Evolutionary conservation across 768 basidiomycete species (phyloP).

Genomic region (Punctularia strigosozonata): DNA sequence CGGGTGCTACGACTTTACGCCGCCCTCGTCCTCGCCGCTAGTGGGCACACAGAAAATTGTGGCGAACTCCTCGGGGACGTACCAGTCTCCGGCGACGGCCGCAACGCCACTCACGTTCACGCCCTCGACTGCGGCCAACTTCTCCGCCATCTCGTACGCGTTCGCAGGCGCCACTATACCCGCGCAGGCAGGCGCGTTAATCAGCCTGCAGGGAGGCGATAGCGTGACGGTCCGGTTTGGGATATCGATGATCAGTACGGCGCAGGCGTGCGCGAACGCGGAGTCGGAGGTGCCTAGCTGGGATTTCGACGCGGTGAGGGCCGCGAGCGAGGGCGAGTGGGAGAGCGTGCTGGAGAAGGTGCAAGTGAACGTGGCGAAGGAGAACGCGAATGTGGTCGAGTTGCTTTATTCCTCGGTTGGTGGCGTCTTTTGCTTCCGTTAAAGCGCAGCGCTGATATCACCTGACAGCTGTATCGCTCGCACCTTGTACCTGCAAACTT

Average conservation of each 20-base stretch:
- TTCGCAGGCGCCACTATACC: too few species aligned
- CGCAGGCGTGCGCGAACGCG: slow-evolving; percentile 15
- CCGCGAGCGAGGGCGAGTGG: slow-evolving; percentile 27
- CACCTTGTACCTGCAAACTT: slow-evolving; percentile 40
- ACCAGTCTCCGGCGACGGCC: slow-evolving; percentile 21
- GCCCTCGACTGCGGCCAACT: slow-evolving; percentile 1
- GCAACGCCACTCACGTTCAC: slow-evolving; percentile 24
- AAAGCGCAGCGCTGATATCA: too few species aligned
- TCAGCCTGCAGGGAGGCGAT: too few species aligned
- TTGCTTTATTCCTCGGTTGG: slow-evolving; percentile 37
- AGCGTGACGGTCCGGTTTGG: slow-evolving; percentile 15
- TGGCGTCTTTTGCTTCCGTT: background rate
- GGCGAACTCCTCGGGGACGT: slow-evolving; percentile 24
- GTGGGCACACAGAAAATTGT: slow-evolving; percentile 11
- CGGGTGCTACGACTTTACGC: slow-evolving; percentile 35
- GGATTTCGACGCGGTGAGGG: slow-evolving; percentile 30
- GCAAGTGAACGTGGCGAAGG: slow-evolving; percentile 19
- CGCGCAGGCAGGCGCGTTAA: too few species aligned
- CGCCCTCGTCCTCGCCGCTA: slow-evolving; percentile 11
- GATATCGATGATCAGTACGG: slow-evolving; percentile 13
- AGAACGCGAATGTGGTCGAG: slow-evolving; percentile 30
- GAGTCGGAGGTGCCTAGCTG: slow-evolving; percentile 19
- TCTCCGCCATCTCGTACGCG: slow-evolving; percentile 7
- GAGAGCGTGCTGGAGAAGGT: slow-evolving; percentile 31
- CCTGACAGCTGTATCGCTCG: slow-evolving; percentile 36